These are phyloP conservation scores for Symbiodinium natans DNA, from an alignment of 73 alveolate genomes.

Conservation along the genomic window DNA sequence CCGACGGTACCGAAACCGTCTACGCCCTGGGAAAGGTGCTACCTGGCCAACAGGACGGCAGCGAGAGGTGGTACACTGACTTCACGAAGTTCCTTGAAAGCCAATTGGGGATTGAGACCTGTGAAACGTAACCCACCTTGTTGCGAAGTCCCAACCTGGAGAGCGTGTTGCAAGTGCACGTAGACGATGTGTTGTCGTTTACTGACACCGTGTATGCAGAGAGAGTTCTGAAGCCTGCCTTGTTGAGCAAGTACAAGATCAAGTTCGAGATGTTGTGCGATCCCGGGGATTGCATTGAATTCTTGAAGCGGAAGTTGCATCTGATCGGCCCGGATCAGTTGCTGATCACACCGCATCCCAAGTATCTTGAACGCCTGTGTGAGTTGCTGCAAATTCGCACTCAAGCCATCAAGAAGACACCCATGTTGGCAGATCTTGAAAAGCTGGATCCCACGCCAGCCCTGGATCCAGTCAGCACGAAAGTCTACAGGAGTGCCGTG, in stretches of 20 bases:
- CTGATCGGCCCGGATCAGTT: background rate
- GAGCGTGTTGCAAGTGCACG: background rate
- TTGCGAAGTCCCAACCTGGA: background rate
- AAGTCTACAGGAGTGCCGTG: background rate
- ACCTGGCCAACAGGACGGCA: constrained; percentile 6
- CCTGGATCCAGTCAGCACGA: background rate
- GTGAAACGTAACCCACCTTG: background rate
- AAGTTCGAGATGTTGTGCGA: background rate
- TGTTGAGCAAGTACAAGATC: background rate
- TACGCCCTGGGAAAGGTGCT: constrained; percentile 1
- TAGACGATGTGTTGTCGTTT: background rate
- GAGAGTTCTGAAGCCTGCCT: background rate
- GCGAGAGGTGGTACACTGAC: background rate
- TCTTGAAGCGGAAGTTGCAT: constrained; percentile 5
- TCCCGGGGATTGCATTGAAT: background rate
- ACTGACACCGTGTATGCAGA: background rate
- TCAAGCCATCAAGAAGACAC: background rate
- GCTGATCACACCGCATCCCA: background rate
- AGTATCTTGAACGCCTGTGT: background rate
- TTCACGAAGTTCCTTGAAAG: background rate
- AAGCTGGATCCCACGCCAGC: background rate
- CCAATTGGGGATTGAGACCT: background rate
- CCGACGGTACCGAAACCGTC: background rate
- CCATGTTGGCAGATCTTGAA: background rate
- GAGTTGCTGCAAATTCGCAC: background rate